Base-by-base conservation (phyloP, 345 rosid species). In the Acer campestre region DNA sequence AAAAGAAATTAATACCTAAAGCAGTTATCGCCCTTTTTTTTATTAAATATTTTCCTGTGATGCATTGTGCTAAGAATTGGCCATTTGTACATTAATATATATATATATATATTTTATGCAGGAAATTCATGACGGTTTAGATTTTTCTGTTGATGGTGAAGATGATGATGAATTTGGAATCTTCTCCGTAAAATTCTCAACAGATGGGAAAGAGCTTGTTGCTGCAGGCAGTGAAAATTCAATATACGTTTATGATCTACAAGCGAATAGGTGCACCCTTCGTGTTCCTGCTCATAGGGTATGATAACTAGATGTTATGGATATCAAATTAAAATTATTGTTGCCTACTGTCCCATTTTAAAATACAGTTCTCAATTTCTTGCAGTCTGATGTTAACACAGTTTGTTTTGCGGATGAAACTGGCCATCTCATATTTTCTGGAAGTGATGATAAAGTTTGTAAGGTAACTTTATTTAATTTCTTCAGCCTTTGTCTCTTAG, bases 401-500 rank as follows among this genome's bases (percentile, higher is more conserved):
- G 95, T 88, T 20, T 86, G 95, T 85, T 91, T 91, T 83, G 93
- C 88, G 22, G 95, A 91, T 83, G 95, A 88, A 74, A 83, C 84
- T 80, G 89, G 95, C 42, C 88, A 89, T 82, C 81, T 91, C 68
- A 79, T 91, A 44, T 89, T 80, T 82, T 91, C 95, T 77, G 93
- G 95, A 68, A 84, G 95, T 71, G 93, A 91, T 73, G 95, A 91
- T 82, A 61, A 17, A 68, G 79, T 88, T 25, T 89, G 90, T 72
- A 91, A 89, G 95, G 95, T 91, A 79, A 77, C 73, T 51, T 48
- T 18, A 6, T 73, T 18, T 65, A 59, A 27, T 63, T 74, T n/a
- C 51, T 9, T 61, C 44, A 48, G 46, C 12, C 16, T 59, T 59
- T 14, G 14, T 58, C 27, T 40, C 61, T 22, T 13, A 3, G 8